Base-by-base conservation (phyloP, 225 moss, liverwort and hornwort species). In the Polytrichum commune region DNA sequence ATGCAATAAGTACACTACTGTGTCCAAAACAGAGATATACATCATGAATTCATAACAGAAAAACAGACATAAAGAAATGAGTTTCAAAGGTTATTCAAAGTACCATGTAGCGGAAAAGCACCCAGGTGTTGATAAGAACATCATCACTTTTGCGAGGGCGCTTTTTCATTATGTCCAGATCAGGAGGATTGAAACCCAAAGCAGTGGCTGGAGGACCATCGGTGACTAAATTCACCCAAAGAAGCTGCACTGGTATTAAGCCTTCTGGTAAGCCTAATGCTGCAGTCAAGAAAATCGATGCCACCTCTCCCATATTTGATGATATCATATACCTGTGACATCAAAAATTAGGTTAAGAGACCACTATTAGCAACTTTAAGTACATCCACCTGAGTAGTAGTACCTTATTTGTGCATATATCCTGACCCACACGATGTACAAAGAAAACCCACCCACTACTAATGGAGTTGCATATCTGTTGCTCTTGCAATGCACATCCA, bases 151-250 rank as follows among this genome's bases (percentile, higher is more conserved):
- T 89, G 23, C 96, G 89, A 26, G 96, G 96, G 29, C 93, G 90
- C 72, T 92, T 89, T 62, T 79, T 78, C 96, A 96, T 96, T 27
- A 96, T 93, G 69, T 96, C 96, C 67, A 67, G 74, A 70, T 96
- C 96, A 60, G 96, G 96, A 66, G 93, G 96, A 76, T 96, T 96
- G 75, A 96, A 96, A 68, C 96, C 96, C 25, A 96, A 79, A 64
- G 96, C 96, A 55, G 96, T 96, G 10, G 96, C 96, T 27, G 96
- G 96, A 73, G 96, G 92, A n/a, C 96, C 96, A 72, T 96, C 96
- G 10, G 96, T 96, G 32, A 96, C 96, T 23, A 96, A 78, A 77
- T 96, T 96, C 67, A 96, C 96, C 96, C 96, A 96, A 53, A 96
- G 83, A 30, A 96, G 87, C 72, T 96, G 96, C 65, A 93, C 93